Conservation (phyloP, 1,139 yeast species). For the Suhomyces chickasaworum region DNA sequence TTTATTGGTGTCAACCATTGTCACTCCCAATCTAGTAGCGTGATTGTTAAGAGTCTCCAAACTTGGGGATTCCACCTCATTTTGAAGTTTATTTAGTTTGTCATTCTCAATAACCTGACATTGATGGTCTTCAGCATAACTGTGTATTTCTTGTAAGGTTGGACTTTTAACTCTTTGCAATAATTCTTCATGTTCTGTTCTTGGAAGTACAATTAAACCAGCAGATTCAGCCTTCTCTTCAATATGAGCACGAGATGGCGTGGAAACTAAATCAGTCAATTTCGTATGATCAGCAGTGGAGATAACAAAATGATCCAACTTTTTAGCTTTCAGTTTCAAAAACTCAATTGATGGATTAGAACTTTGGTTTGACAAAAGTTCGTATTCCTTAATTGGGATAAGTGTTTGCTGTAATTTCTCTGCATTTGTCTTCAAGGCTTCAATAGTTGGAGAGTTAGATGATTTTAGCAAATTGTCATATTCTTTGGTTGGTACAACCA, state of each 20-base stretch:
- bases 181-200: slow-evolving; percentile 17
- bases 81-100: slow-evolving; percentile 7
- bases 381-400: slow-evolving; percentile 15
- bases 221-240: slow-evolving; percentile 33
- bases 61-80: slow-evolving; percentile 10
- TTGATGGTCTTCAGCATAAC: slow-evolving; percentile 10
- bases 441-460: slow-evolving; percentile 15
- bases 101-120: slow-evolving; percentile 8
- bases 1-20: slow-evolving; percentile 6
- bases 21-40: slow-evolving; percentile 10
- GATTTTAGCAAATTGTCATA: slow-evolving; percentile 10
- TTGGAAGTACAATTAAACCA: slow-evolving; percentile 24
- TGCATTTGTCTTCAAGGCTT: slow-evolving; percentile 14
- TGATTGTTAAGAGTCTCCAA: slow-evolving; percentile 13
- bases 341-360: slow-evolving; percentile 16
- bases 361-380: slow-evolving; percentile 11
- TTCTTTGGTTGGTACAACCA: slow-evolving; percentile 10
- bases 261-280: slow-evolving; percentile 28
- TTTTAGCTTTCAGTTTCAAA: slow-evolving; percentile 15
- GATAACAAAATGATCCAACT: slow-evolving; percentile 12
- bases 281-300: slow-evolving; percentile 22
- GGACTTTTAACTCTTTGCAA: slow-evolving; percentile 15
- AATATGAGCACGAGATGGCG: slow-evolving; percentile 40
- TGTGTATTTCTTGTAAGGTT: slow-evolving; percentile 13
- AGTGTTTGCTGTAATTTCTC: slow-evolving; percentile 7